Evolutionary conservation across 495 filamentous ascomycete genomes (phyloP).

Genomic region (Choiromyces venosus): DNA sequence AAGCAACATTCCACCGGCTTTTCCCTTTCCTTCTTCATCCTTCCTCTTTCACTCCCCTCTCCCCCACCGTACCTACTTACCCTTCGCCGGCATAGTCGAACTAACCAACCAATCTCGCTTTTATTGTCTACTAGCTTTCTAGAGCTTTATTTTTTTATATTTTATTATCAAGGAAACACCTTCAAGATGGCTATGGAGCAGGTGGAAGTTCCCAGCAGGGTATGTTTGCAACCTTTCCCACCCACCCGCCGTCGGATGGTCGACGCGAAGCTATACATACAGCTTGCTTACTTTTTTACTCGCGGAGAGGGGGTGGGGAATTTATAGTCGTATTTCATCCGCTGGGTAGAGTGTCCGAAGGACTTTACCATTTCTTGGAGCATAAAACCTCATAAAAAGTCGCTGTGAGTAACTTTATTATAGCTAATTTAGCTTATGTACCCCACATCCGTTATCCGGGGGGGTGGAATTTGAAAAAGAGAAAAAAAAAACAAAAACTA

Average conservation of each 20-base stretch:
- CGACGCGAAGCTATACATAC: no score
- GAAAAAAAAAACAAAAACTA: no score
- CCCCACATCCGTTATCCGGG: conserved; percentile 4
- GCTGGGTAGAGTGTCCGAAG: conserved; percentile 87
- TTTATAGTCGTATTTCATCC: conserved; percentile 84
- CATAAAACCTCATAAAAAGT: conserved; percentile 94
- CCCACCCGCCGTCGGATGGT: no score
- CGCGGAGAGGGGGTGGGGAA: no score
- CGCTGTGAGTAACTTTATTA: conserved; percentile 54
- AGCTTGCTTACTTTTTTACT: conserved; percentile 1
- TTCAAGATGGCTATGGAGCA: conserved; percentile 75
- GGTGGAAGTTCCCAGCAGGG: conserved; percentile 96
- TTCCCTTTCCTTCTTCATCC: not conserved
- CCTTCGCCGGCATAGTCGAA: not conserved
- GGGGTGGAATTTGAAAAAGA: not conserved
- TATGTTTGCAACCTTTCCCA: conserved; percentile 49
- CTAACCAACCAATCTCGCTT: not conserved
- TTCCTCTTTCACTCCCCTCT: no score
- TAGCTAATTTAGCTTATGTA: not conserved
- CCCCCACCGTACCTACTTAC: no score
- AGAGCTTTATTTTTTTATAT: not conserved
- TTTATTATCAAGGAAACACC: not conserved
- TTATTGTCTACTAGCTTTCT: not conserved
- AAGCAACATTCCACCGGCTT: not conserved
- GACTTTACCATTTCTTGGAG: conserved; percentile 95